phyloP scores from a whole-genome alignment of 2,329 filamentous ascomycete species.

The Pseudogymnoascus verrucosus region DNA sequence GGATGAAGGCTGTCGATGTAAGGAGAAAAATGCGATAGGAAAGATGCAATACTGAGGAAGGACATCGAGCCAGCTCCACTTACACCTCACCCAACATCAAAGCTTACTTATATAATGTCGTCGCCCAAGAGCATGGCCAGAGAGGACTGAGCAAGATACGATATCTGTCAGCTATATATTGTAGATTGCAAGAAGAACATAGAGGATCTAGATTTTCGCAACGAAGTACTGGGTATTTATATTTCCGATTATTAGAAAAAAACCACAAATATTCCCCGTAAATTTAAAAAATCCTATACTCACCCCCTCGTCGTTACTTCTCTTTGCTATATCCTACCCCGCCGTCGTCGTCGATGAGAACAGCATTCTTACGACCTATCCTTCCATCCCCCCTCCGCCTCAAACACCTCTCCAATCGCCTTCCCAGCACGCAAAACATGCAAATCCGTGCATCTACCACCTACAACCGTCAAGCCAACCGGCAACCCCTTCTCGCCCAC shows the following conservation, averaged over 20 bases:
- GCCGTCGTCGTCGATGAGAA: background rate
- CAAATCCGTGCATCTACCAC: constrained; percentile 37
- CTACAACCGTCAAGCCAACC: constrained; percentile 48
- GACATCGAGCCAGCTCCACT: too few relatives aligned
- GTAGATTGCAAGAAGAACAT: too few relatives aligned
- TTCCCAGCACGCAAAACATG: constrained; percentile 35
- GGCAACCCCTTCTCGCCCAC: constrained; percentile 48
- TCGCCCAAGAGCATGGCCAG: too few relatives aligned
- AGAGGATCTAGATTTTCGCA: too few relatives aligned
- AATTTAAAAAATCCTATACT: background rate
- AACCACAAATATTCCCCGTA: background rate
- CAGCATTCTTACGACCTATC: constrained; percentile 15
- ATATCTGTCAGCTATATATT: too few relatives aligned
- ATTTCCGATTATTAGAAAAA: background rate
- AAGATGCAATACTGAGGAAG: too few relatives aligned
- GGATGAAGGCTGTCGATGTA: background rate
- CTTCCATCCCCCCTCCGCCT: constrained; percentile 31
- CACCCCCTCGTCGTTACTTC: background rate
- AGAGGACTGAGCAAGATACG: too few relatives aligned
- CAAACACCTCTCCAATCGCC: constrained; percentile 33
- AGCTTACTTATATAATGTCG: too few relatives aligned
- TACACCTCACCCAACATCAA: too few relatives aligned
- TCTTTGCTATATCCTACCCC: background rate
- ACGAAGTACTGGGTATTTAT: background rate
- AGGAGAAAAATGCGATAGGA: background rate